Percentiles rank a stretch among this genome's conserved stretches.
These are phyloP conservation scores for Aspergillus sp. DNA, from an alignment of 2,329 filamentous ascomycete genomes.

Conservation along the genomic window DNA sequence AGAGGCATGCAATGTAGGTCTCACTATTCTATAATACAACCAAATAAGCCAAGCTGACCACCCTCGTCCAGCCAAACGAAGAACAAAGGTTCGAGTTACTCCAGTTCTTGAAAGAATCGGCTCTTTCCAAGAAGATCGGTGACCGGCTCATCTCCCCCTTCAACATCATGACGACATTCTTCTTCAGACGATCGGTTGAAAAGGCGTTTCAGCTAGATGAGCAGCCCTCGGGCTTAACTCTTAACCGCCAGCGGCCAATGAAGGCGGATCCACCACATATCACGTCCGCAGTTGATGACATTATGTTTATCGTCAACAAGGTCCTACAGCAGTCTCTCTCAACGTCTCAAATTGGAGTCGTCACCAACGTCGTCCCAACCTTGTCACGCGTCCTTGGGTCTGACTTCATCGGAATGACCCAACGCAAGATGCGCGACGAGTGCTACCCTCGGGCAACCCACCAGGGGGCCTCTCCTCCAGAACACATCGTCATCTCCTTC, in stretches of 20 bases:
- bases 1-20: slow-evolving; percentile 74
- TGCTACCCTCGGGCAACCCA: slow-evolving; percentile 79
- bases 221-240: slow-evolving; percentile 72
- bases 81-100: slow-evolving; percentile 66
- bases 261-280: slow-evolving; percentile 84
- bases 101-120: slow-evolving; percentile 73
- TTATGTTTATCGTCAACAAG: slow-evolving; percentile 98
- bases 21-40: background rate
- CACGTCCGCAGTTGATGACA: slow-evolving; percentile 92
- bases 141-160: slow-evolving; percentile 76
- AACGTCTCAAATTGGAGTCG: slow-evolving; percentile 77
- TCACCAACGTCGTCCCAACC: slow-evolving; percentile 74
- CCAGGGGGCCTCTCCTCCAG: slow-evolving; percentile 79
- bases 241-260: slow-evolving; percentile 71
- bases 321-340: slow-evolving; percentile 83
- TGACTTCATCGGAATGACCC: slow-evolving; percentile 95
- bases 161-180: slow-evolving; percentile 91
- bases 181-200: slow-evolving; percentile 92
- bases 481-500: slow-evolving; percentile 85
- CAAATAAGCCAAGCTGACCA: slow-evolving; percentile 1
- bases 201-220: slow-evolving; percentile 98
- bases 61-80: slow-evolving; percentile 36
- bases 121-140: slow-evolving; percentile 74
- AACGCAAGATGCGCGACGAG: slow-evolving; percentile 96
- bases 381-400: slow-evolving; percentile 77